phyloP scores from a whole-genome alignment of 352 stramenopile species.

The Globisporangium yorkense region DNA sequence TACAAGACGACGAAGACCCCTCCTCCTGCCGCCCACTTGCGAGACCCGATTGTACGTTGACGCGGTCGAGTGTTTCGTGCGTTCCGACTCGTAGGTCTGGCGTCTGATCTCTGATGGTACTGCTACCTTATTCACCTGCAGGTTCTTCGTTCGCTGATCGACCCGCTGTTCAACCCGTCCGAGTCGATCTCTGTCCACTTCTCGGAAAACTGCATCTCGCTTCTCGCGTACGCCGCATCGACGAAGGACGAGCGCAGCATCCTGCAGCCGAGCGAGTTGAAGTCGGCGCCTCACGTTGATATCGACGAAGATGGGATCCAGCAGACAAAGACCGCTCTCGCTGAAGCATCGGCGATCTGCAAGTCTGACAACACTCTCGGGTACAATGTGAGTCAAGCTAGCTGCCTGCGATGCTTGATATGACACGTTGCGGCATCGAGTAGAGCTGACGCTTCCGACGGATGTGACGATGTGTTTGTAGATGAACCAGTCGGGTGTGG shows the following conservation, averaged over 20 bases:
- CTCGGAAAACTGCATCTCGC: slow-evolving; percentile 55
- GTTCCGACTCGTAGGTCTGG: neutral
- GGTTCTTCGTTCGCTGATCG: slow-evolving; percentile 73
- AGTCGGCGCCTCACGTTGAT: slow-evolving; percentile 22
- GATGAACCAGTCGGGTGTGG: slow-evolving; percentile 84
- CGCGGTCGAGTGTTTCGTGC: neutral
- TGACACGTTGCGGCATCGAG: neutral
- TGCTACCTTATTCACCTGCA: slow-evolving; percentile 12
- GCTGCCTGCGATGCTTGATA: neutral
- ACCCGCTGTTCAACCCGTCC: slow-evolving; percentile 79
- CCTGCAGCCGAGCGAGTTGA: slow-evolving; percentile 32
- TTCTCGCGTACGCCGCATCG: slow-evolving; percentile 72
- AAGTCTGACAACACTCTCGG: slow-evolving; percentile 82
- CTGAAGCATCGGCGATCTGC: slow-evolving; percentile 72
- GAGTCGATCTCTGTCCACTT: slow-evolving; percentile 52
- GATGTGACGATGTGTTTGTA: slow-evolving; percentile 10
- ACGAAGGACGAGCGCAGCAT: slow-evolving; percentile 77
- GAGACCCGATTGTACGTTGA: slow-evolving; percentile 58
- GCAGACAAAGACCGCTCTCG: slow-evolving; percentile 57
- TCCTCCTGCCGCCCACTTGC: slow-evolving; percentile 62
- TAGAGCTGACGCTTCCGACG: neutral
- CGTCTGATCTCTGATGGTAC: neutral
- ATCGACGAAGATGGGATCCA: slow-evolving; percentile 51
- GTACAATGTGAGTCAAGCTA: slow-evolving; percentile 57
- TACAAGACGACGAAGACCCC: slow-evolving; percentile 39